Conservation (phyloP, 805 yeast species). For the Cyberlindnera suaveolens region DNA sequence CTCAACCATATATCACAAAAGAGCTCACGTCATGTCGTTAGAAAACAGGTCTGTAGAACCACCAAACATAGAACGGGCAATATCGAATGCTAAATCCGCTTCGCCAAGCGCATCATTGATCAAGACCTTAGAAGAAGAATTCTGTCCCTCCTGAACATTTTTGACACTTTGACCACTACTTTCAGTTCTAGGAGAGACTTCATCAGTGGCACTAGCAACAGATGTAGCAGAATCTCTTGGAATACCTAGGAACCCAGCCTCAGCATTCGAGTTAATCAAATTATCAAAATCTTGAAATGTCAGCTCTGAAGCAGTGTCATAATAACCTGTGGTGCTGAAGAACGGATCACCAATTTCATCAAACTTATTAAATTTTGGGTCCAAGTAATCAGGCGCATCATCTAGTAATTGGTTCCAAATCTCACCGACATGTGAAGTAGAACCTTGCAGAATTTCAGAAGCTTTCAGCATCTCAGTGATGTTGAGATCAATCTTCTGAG, state of each 20-base stretch:
- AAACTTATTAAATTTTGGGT: constrained; percentile 18
- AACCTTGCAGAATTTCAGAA: background rate
- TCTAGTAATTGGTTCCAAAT: constrained; percentile 23
- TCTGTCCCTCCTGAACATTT: background rate
- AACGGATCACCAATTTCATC: constrained; percentile 22
- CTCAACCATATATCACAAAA: background rate
- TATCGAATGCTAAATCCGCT: constrained; percentile 21
- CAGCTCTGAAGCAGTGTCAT: background rate
- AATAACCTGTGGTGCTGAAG: constrained; percentile 4
- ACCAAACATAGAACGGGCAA: constrained; percentile 25
- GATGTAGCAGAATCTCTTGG: background rate
- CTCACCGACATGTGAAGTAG: constrained; percentile 2
- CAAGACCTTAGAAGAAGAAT: background rate
- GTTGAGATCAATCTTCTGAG: constrained; percentile 1
- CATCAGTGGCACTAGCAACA: constrained; percentile 10
- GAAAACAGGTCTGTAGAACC: constrained; percentile 1
- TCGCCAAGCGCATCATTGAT: constrained; percentile 5
- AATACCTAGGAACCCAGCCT: background rate
- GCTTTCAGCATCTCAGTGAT: background rate
- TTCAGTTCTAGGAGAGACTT: constrained; percentile 16
- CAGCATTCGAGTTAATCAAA: background rate
- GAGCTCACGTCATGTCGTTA: background rate
- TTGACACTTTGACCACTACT: constrained; percentile 1
- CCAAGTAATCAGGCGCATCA: constrained; percentile 21
- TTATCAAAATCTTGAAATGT: constrained; percentile 10